Conservation (phyloP, 176 grass and related monocot genomes). For the Otatea glauca region DNA sequence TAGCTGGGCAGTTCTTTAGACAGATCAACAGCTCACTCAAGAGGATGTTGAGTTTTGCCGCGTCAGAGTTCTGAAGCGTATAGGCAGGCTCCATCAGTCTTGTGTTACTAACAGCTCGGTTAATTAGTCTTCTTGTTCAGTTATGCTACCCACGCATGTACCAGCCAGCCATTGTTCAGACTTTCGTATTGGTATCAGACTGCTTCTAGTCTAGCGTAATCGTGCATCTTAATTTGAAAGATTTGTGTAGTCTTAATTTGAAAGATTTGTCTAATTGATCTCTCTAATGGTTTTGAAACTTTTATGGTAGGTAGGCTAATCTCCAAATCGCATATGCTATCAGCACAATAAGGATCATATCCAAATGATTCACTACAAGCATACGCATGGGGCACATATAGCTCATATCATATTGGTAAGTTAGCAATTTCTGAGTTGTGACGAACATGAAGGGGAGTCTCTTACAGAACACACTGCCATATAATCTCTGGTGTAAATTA, state of each 20-base stretch:
- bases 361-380: background rate
- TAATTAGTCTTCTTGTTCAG: background rate
- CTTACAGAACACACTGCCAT: constrained; percentile 27
- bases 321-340: background rate
- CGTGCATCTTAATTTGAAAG: background rate
- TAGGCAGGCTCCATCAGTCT: background rate
- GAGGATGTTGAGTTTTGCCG: background rate
- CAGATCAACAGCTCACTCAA: background rate
- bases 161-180: background rate
- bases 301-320: background rate
- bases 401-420: constrained; percentile 2
- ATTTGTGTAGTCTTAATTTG: too few species aligned
- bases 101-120: background rate
- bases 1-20: background rate
- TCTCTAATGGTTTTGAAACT: background rate
- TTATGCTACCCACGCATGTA: background rate
- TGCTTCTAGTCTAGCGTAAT: background rate
- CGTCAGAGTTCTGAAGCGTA: background rate
- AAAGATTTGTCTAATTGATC: background rate
- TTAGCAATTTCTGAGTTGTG: constrained; percentile 26
- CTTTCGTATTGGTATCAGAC: background rate
- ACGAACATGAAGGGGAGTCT: background rate
- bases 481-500: constrained; percentile 5
- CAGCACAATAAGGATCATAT: background rate
- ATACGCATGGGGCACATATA: background rate